phyloP scores from a whole-genome alignment of 768 basidiomycete species.

The Mycena crocata region DNA sequence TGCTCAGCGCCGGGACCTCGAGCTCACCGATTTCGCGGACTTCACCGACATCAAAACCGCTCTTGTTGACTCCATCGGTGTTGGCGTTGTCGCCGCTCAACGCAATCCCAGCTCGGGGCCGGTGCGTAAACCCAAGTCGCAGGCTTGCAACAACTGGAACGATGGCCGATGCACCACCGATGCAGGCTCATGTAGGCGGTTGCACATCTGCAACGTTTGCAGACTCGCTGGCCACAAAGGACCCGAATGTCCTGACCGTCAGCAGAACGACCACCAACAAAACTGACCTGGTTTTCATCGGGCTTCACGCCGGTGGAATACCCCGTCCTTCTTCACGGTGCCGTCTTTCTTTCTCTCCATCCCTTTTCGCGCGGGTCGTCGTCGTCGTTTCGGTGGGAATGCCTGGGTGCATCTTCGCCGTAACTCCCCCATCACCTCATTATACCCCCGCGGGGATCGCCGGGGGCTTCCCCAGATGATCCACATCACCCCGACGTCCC shows the following conservation, averaged over 20 bases:
- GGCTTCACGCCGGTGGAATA: not conserved
- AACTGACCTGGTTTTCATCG: not conserved
- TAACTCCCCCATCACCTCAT: no score
- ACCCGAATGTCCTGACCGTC: constrained; percentile 5
- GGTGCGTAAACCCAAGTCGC: not conserved
- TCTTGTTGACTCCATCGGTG: no score
- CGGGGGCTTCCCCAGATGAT: constrained; percentile 9
- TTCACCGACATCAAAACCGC: constrained; percentile 25
- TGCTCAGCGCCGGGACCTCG: not conserved
- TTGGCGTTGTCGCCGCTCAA: not conserved
- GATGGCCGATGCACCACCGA: not conserved
- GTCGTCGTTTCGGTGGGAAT: no score
- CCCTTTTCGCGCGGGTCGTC: not conserved
- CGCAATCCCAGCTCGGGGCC: not conserved
- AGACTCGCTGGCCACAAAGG: constrained; percentile 11
- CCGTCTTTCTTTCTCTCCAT: not conserved
- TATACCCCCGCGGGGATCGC: no score
- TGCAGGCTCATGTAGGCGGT: not conserved
- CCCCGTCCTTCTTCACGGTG: no score
- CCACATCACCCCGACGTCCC: constrained; percentile 9
- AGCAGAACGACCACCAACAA: no score
- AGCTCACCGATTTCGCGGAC: constrained; percentile 2
- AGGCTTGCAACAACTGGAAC: constrained; percentile 26
- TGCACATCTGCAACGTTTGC: constrained; percentile 18
- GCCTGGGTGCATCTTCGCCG: no score